A percentile compares a stretch with the other conserved stretches of the same genome.
Conservation (phyloP, 2,329 filamentous ascomycete species). For the Malbranchea zuffiana region DNA sequence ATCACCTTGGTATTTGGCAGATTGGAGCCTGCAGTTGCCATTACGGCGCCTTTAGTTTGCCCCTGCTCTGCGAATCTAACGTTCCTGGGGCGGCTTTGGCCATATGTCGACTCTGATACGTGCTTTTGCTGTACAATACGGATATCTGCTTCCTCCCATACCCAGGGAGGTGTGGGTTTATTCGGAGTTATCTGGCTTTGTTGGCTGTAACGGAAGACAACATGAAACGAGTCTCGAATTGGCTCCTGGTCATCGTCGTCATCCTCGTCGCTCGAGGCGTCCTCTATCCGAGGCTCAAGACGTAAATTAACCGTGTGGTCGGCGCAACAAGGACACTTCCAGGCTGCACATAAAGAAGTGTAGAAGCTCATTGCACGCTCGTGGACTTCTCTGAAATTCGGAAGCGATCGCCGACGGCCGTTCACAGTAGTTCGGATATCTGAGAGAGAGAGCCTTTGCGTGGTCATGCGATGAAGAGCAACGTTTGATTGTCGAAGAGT, state of each 20-base stretch:
- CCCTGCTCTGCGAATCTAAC: background rate
- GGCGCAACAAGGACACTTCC: slow-evolving; percentile 5
- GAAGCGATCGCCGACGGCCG: background rate
- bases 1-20: background rate
- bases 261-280: background rate
- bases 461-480: background rate
- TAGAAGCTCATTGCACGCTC: slow-evolving; percentile 1
- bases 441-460: background rate
- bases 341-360: background rate
- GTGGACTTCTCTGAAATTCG: slow-evolving; percentile 2
- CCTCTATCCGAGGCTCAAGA: slow-evolving; percentile 3
- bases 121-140: background rate
- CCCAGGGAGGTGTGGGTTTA: slow-evolving; percentile 1
- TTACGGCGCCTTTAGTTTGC: background rate
- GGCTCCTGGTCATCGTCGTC: background rate
- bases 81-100: too few species aligned
- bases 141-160: slow-evolving; percentile 3
- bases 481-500: background rate
- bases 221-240: background rate
- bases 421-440: background rate
- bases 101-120: background rate
- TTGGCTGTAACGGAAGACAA: slow-evolving; percentile 1
- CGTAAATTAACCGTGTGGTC: slow-evolving; percentile 3
- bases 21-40: background rate
- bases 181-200: background rate